A percentile compares a stretch with the other conserved stretches of the same genome.
phyloP scores from a whole-genome alignment of 140 eudicot species.

The Senecio squalidus region DNA sequence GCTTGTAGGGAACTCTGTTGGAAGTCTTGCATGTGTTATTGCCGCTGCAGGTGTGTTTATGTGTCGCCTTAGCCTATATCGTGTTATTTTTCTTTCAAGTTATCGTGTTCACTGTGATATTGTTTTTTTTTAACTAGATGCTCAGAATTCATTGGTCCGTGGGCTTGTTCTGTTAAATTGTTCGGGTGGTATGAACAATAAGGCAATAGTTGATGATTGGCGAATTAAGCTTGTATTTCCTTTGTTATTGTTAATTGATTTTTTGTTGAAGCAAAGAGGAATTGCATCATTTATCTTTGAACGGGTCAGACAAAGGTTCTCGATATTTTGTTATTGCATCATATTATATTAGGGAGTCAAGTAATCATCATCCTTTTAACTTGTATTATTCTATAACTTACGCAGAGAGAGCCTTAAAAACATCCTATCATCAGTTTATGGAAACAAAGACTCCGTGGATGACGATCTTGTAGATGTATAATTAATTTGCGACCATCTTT shows the following conservation, averaged over 20 bases:
- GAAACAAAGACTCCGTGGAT: constrained; percentile 77
- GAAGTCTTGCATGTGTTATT: constrained; percentile 93
- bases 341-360: neutral
- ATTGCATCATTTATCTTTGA: constrained; percentile 79
- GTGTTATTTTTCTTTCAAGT: neutral
- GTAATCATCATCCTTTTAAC: constrained; percentile 2
- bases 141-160: constrained; percentile 37
- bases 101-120: neutral
- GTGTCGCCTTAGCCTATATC: neutral
- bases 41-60: constrained; percentile 63
- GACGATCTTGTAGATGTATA: constrained; percentile 75
- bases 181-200: constrained; percentile 97
- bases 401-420: constrained; percentile 74
- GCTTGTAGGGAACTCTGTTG: constrained; percentile 88
- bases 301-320: constrained; percentile 68
- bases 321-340: neutral
- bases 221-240: constrained; percentile 80
- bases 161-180: constrained; percentile 89
- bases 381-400: constrained; percentile 6
- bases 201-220: constrained; percentile 97
- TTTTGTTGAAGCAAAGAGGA: constrained; percentile 60
- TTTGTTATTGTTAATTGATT: constrained; percentile 75
- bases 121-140: constrained; percentile 30
- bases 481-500: neutral
- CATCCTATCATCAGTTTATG: constrained; percentile 66